phyloP scores from a whole-genome alignment of 2,329 filamentous ascomycete genomes.

The Phyllosticta citrichinensis region DNA sequence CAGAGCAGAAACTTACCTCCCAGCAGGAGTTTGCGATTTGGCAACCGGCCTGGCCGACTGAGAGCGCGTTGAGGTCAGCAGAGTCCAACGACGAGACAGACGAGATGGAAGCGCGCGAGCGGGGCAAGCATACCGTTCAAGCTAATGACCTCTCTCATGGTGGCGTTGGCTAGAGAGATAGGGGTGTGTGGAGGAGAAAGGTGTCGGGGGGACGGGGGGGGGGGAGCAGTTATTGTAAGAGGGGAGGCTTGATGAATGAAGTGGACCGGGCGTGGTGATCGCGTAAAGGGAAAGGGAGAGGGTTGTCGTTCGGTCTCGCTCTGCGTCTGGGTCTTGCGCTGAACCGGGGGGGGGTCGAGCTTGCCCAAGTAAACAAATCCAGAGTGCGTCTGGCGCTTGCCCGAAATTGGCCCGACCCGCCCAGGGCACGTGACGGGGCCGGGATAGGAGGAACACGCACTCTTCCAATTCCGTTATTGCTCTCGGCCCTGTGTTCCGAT shows the following conservation, averaged over 20 bases:
- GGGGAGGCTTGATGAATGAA: conserved; percentile 6
- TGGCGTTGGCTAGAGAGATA: background rate
- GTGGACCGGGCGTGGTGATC: background rate
- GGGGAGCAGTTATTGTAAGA: conserved; percentile 2
- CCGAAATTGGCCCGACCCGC: background rate
- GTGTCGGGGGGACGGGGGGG: conserved; percentile 2
- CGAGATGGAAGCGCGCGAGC: conserved; percentile 35
- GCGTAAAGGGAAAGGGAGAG: background rate
- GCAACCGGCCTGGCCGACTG: conserved; percentile 99
- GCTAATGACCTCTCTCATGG: conserved; percentile 98
- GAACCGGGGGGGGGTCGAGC: background rate
- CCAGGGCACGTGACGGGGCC: background rate
- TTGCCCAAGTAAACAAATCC: background rate
- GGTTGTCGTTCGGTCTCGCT: background rate
- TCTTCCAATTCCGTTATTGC: too few relatives aligned
- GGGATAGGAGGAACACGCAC: too few relatives aligned
- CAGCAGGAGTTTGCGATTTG: conserved; percentile 99
- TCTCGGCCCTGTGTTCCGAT: too few relatives aligned
- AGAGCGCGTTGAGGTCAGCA: conserved; percentile 46
- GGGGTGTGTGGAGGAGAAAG: background rate
- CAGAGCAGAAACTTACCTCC: conserved; percentile 65
- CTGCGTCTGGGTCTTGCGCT: background rate
- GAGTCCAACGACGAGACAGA: conserved; percentile 16
- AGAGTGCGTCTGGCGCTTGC: background rate
- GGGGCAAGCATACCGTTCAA: conserved; percentile 72